These are phyloP conservation scores for Mortierella sp. DNA, from an alignment of 371 early-diverging fungal species.

Conservation along the genomic window DNA sequence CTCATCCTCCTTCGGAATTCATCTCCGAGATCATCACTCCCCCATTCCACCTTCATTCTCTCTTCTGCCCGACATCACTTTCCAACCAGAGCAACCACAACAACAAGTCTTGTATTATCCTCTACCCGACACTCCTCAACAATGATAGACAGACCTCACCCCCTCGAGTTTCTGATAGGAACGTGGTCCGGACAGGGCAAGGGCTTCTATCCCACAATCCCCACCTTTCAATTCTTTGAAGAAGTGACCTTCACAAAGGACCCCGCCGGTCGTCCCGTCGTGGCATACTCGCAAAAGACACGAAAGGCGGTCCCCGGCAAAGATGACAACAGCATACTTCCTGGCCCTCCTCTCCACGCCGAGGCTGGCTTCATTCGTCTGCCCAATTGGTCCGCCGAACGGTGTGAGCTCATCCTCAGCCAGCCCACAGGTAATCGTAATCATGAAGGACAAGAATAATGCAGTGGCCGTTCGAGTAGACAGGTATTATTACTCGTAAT, in stretches of 20 bases:
- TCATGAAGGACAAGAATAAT: not conserved
- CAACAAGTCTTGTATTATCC: constrained; percentile 6
- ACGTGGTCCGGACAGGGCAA: constrained; percentile 43
- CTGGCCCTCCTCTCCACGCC: constrained; percentile 37
- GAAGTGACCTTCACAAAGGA: constrained; percentile 45
- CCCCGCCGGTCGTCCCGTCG: constrained; percentile 41
- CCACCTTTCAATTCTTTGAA: constrained; percentile 43
- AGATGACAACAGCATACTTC: not conserved
- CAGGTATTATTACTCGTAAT: not conserved
- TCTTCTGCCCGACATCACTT: not conserved
- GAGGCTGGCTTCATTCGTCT: constrained; percentile 44
- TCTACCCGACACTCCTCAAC: not conserved
- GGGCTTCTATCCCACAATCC: constrained; percentile 48
- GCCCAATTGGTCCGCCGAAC: constrained; percentile 33
- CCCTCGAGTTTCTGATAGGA: constrained; percentile 50
- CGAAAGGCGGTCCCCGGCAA: constrained; percentile 27
- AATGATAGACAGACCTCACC: constrained; percentile 17
- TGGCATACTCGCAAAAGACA: constrained; percentile 42
- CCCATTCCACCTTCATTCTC: not conserved
- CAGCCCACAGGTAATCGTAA: constrained; percentile 36
- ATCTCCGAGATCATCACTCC: constrained; percentile 20
- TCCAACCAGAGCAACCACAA: not conserved
- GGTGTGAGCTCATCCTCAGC: constrained; percentile 42
- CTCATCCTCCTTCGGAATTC: constrained; percentile 21
- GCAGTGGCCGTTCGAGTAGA: not conserved